These are phyloP conservation scores for maize (Zea mays) DNA, from an alignment of 176 grass and related monocot species.

Conservation along the genomic window DNA sequence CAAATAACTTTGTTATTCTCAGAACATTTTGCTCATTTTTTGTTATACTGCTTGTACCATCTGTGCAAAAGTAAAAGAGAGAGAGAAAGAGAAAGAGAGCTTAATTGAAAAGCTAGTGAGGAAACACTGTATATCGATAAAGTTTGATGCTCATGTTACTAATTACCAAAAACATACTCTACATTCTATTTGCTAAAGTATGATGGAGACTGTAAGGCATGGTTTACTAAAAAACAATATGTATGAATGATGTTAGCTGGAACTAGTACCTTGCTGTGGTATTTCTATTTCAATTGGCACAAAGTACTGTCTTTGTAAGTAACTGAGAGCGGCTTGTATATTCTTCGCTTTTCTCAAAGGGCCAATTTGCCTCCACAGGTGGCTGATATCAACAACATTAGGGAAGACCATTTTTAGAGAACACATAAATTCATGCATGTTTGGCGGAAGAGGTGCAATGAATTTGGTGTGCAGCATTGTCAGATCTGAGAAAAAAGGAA, in stretches of 20 bases:
- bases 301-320: constrained; percentile 67
- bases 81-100: constrained; percentile 1
- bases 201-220: constrained; percentile 20
- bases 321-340: constrained; percentile 68
- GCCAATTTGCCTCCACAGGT: constrained; percentile 77
- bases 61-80: constrained; percentile 39
- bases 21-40: constrained; percentile 75
- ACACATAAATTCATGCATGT: constrained; percentile 72
- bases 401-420: constrained; percentile 85
- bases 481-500: constrained; percentile 55
- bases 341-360: constrained; percentile 84
- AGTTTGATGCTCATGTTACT: neutral
- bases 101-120: constrained; percentile 29
- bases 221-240: constrained; percentile 8
- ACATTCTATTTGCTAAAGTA: constrained; percentile 23
- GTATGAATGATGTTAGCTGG: constrained; percentile 23
- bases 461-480: constrained; percentile 92
- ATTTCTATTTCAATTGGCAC: constrained; percentile 73
- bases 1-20: constrained; percentile 76
- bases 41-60: constrained; percentile 44
- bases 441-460: constrained; percentile 68
- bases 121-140: neutral
- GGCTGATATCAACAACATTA: constrained; percentile 77
- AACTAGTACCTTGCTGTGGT: constrained; percentile 65
- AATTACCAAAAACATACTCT: constrained; percentile 12